Evolutionary conservation across 805 yeast genomes (phyloP).

Genomic region (Tanozyma kutaoensis): DNA sequence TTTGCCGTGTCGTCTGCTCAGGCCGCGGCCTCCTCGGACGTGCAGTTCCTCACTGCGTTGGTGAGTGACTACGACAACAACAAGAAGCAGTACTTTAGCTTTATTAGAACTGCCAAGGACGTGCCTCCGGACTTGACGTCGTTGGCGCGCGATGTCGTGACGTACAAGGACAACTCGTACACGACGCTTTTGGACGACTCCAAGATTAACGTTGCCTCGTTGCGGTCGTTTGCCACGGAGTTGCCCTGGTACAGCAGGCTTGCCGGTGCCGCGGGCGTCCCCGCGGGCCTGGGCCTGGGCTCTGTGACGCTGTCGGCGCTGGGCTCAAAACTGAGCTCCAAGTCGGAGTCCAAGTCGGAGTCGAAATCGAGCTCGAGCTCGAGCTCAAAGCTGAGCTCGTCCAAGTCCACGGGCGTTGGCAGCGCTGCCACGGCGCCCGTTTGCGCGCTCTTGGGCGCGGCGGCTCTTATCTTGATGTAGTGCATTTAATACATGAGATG

Average conservation of each 20-base stretch:
- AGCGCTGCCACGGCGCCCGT: constrained; percentile 10
- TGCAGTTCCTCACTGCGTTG: constrained; percentile 20
- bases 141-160: constrained; percentile 17
- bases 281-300: no score
- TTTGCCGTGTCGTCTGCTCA: constrained; percentile 2
- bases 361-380: no score
- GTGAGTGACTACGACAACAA: constrained; percentile 20
- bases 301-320: no score
- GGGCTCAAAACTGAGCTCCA: no score
- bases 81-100: constrained; percentile 16
- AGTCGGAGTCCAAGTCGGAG: no score
- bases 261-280: no score
- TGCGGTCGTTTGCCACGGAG: constrained; percentile 18
- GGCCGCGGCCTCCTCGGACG: constrained; percentile 2
- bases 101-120: constrained; percentile 12
- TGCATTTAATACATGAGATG: no score
- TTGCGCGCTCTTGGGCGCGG: constrained; percentile 20
- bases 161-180: constrained; percentile 32
- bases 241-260: constrained; percentile 19
- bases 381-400: no score
- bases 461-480: constrained; percentile 20
- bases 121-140: constrained; percentile 17
- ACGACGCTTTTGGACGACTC: constrained; percentile 18
- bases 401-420: constrained; percentile 5
- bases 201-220: constrained; percentile 10